Evolutionary conservation across 768 basidiomycete genomes (phyloP).

Genomic region (Russula emetica): DNA sequence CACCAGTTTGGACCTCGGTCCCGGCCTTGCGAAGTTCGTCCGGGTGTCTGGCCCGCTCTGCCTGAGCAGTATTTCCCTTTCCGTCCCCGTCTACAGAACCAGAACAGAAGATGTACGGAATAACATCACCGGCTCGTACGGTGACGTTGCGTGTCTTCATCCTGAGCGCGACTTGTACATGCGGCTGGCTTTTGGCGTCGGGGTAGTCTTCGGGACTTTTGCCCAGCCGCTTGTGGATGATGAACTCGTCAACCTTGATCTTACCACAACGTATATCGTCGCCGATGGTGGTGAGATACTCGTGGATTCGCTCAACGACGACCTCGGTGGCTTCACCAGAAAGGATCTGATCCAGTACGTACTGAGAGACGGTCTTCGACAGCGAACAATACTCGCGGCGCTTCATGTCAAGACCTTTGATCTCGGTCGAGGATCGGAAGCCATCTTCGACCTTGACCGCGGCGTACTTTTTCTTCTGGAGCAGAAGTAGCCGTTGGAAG

Average conservation of each 20-base stretch:
- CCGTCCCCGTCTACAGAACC: conserved; percentile 67
- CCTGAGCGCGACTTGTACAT: conserved; percentile 91
- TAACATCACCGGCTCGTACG: conserved; percentile 86
- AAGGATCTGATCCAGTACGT: conserved; percentile 83
- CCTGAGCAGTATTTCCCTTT: conserved; percentile 67
- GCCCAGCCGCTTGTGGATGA: conserved; percentile 93
- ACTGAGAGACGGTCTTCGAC: conserved; percentile 93
- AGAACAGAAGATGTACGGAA: conserved; percentile 91
- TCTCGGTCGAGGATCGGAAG: conserved; percentile 69
- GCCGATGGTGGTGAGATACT: conserved; percentile 76
- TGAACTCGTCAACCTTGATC: conserved; percentile 87
- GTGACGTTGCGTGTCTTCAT: conserved; percentile 81
- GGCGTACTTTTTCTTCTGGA: conserved; percentile 99
- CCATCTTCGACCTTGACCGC: conserved; percentile 92
- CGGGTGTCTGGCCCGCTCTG: conserved; percentile 89
- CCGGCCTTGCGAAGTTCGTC: conserved; percentile 79
- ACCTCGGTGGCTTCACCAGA: conserved; percentile 87
- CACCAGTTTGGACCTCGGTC: conserved; percentile 69
- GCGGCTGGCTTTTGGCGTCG: conserved; percentile 90
- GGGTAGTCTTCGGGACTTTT: conserved; percentile 98
- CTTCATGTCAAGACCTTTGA: conserved; percentile 99
- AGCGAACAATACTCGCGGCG: conserved; percentile 89
- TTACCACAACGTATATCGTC: conserved; percentile 73
- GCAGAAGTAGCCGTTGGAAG: conserved; percentile 84
- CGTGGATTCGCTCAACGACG: conserved; percentile 89